Evolutionary conservation across 108 stramenopile species (phyloP), one percentile per base, ranked within the genome.

Genomic region (Pinguiococcus pyrenoidosus): DNA sequence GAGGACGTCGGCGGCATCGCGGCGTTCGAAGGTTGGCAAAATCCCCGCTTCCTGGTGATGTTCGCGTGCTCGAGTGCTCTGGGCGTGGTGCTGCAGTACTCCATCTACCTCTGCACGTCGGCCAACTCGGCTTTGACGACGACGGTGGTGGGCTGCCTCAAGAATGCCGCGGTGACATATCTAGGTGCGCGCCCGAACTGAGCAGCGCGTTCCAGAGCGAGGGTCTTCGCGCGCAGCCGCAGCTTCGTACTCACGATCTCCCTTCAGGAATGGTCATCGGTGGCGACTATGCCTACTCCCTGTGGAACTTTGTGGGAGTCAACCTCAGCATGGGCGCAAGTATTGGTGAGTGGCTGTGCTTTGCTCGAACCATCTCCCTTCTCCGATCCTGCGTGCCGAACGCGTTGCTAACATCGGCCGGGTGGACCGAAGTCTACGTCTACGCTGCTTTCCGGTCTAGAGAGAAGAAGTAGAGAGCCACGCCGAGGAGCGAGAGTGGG

Each of bases 101-200:
- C 78, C 18, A 79, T 79, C 13, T 75, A 78, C 55, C 23, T 75
- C 29, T 79, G 78, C 48, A 79, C 78, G n/a, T 52, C 54, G 18
- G 58, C 61, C 33, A 79, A 79, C 61, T 70, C 71, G 2, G 75
- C 78, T 4, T 67, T 79, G 41, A 79, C 78, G 16, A 79, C 78
- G 28, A 69, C 78, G 3, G 78, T 79, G 21, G 74, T 79, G 16
- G 66, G 66, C 23, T 61, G 61, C 49, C 24, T 47, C 20, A 12
- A 13, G 10, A 13, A 12, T 43, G 41, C 10, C 9, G 10, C 0
- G 23, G 41, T 43, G 9, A 12, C 12, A 12, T 10, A 12, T 33
- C 10, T 33, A 0, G 12, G 10, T 33, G 10, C 12, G 0, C 8
- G 10, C 10, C 0, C 32, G 32, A 10, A 10, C 12, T 33, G 10